Evolutionary conservation across 2,329 filamentous ascomycete species (phyloP), one percentile per base, ranked within the genome.

Genomic region (Fusarium sp.): DNA sequence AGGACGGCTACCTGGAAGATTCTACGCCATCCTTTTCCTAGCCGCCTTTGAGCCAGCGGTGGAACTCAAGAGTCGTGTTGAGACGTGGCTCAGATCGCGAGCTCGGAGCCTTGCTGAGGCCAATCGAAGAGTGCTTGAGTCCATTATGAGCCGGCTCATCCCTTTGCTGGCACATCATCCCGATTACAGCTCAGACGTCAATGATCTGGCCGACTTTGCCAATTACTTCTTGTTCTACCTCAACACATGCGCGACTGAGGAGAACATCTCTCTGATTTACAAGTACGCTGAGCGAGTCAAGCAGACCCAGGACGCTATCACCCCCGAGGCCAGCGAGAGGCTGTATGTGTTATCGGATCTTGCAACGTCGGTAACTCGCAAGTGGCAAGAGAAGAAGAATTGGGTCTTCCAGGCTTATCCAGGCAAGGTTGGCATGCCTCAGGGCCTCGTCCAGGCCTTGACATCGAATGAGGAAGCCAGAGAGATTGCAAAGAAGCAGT

Each of bases 231-330:
- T 97, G 42, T 97, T 95, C 81, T 99, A 97, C 77, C 84, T 98
- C 50, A 89, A 86, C 67, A 89, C 90, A 36, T 89, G 97, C 16
- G 93, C 93, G 9, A 95, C 90, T 0, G 92, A 97, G 77, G 88
- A 92, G 46, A 99, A 97, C 73, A 84, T 98, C 14, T 91, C 92
- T 0, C 83, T 97, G 66, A 93, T 99, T 40, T 96, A 92, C 82
- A 93, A 96, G 78, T 92, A 97, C 67, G 93, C 93, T 11, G 94
- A 98, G 79, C 89, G 93, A 9, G 90, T 97, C 59, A 99, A 99
- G 83, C 92, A 95, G 79, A 92, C 94, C 9, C 86, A 88, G 42
- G 96, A 99, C 77, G 91, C 88, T 11, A 88, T 98, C 65, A 85
- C 87, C 23, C 86, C 88, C 0, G 82, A 85, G 1, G 84, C 86